Base-by-base conservation (phyloP, 768 basidiomycete species). In the Clitopilus hobsonii region DNA sequence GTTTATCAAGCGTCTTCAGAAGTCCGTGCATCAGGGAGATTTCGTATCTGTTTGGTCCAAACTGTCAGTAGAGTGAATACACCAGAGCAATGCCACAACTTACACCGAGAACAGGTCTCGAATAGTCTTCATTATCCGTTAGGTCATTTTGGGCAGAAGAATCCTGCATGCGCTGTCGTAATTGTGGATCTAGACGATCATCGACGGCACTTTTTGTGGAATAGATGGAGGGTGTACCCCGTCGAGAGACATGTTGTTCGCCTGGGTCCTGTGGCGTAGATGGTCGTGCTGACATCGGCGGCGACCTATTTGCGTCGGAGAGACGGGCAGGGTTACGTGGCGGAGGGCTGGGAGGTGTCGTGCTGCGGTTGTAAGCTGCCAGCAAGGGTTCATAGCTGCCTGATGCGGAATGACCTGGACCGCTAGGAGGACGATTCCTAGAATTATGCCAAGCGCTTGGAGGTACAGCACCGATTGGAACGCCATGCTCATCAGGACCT, bases 311-410 rank as follows among this genome's bases (percentile, higher is more conserved):
- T 26, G 62, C 60, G 38, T 68, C 66, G 3, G 64, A 56, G 24
- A 65, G 53, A 50, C 70, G 63, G 50, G 60, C 64, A 25, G 72
- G 70, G 38, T 68, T 72, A 38, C 66, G 71, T 30, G 75, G 71
- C 7, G 72, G 70, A n/a, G 69, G 64, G 26, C 65, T 63, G 23
- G 72, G 67, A 13, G 69, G 63, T 2, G 27, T 53, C 2, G 65
- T 51, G 14, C 60, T 55, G 49, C 63, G 70, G 32, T 68, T 66
- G 54, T 74, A 81, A 11, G 73, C 68, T 23, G 79, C 76, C 48
- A 88, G 68, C 20, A 88, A 70, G 24, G 83, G 83, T 58, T 88
- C 86, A 54, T 77, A 77, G 67, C 85, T 87, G 13, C 78, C 82
- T 57, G 78, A 77, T 41, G 76, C 70, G 24, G 74, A 71, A 63